Percentiles rank a stretch among this genome's conserved stretches.
These are phyloP conservation scores for Breviolum minutum DNA, from an alignment of 73 alveolate genomes.

Conservation along the genomic window DNA sequence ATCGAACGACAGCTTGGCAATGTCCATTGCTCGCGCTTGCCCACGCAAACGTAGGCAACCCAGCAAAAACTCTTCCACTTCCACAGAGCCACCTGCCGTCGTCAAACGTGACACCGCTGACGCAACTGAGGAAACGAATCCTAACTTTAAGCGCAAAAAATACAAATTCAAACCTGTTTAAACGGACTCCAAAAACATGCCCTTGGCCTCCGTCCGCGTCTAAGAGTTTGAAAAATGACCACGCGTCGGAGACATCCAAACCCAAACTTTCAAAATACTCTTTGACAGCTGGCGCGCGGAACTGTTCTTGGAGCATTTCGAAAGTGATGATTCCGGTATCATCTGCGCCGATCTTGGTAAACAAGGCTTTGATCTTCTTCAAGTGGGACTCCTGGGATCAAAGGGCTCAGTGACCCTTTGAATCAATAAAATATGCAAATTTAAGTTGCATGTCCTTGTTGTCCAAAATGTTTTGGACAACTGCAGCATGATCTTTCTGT, in stretches of 20 bases:
- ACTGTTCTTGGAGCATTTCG: conserved; percentile 12
- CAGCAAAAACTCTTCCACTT: neutral
- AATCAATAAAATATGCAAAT: neutral
- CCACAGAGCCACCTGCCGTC: neutral
- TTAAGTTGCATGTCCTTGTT: neutral
- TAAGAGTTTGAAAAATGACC: neutral
- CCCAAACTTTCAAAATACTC: conserved; percentile 27
- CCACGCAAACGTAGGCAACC: conserved; percentile 15
- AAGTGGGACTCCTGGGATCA: neutral
- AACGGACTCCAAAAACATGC: neutral
- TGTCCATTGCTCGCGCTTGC: conserved; percentile 34
- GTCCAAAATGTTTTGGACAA: conserved; percentile 53
- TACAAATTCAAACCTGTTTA: neutral
- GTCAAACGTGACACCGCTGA: neutral
- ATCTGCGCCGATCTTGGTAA: neutral
- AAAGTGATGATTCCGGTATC: conserved; percentile 3
- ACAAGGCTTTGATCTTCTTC: conserved; percentile 5
- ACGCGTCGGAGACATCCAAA: conserved; percentile 4
- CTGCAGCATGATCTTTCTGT: conserved; percentile 70
- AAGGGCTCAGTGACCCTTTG: neutral
- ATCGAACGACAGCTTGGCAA: conserved; percentile 2
- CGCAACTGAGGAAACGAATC: neutral
- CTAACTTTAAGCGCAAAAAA: neutral
- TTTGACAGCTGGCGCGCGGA: neutral
- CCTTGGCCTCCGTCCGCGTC: conserved; percentile 2